Percentiles rank a stretch among this genome's conserved stretches.
These are phyloP conservation scores for Helotiales sp. DNA, from an alignment of 2,329 filamentous ascomycete genomes.

Conservation along the genomic window DNA sequence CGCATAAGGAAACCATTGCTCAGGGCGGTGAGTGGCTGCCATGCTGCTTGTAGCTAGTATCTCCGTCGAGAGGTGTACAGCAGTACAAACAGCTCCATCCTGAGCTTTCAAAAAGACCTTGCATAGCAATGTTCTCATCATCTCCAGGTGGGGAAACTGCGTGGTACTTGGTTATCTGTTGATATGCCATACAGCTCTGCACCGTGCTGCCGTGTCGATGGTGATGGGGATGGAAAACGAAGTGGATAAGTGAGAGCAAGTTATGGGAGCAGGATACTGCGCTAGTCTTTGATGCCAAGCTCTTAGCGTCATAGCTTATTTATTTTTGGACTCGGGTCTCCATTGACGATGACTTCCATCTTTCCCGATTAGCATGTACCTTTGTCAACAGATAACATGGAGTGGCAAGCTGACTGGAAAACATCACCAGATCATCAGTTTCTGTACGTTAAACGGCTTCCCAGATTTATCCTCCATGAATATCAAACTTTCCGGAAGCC, in stretches of 20 bases:
- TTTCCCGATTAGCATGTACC: background rate
- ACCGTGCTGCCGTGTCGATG: no score
- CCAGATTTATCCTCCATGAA: background rate
- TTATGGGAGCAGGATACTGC: background rate
- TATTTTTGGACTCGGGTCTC: background rate
- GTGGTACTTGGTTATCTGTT: background rate
- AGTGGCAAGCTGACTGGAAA: background rate
- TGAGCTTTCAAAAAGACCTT: background rate
- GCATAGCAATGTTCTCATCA: no score
- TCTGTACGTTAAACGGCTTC: background rate
- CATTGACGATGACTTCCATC: background rate
- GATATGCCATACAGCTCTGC: background rate
- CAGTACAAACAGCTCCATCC: no score
- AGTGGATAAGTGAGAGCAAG: background rate
- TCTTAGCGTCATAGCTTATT: slow-evolving; percentile 8
- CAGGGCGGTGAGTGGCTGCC: background rate
- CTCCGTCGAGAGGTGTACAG: background rate
- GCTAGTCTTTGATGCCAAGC: background rate
- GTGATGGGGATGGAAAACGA: no score
- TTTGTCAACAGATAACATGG: background rate
- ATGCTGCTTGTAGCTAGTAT: background rate
- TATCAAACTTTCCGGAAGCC: background rate
- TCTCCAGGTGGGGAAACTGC: background rate
- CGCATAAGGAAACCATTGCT: background rate
- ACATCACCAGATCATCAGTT: background rate